Conservation (phyloP, 257 asterid species). For the Ballota nigra region DNA sequence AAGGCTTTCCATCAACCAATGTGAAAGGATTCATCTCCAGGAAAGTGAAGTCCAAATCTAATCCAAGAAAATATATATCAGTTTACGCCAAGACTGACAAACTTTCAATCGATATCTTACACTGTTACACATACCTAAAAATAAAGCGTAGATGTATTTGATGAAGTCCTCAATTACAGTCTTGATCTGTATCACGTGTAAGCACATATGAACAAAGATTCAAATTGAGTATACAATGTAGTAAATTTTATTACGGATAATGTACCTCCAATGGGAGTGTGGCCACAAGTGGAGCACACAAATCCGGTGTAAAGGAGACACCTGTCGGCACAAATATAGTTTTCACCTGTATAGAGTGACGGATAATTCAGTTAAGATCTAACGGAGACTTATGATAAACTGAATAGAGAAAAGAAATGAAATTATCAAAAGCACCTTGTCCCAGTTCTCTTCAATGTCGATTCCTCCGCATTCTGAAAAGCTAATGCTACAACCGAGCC, state of each 20-base stretch:
- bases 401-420: neutral
- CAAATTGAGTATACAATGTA: neutral
- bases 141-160: constrained; percentile 55
- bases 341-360: constrained; percentile 54
- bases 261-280: constrained; percentile 91
- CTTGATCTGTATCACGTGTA: constrained; percentile 53
- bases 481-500: constrained; percentile 94
- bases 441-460: constrained; percentile 98
- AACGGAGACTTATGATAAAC: neutral
- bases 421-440: constrained; percentile 49
- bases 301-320: constrained; percentile 57
- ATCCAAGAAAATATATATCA: neutral
- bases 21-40: constrained; percentile 98
- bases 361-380: neutral
- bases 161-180: constrained; percentile 78
- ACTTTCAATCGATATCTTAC: neutral
- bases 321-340: constrained; percentile 74
- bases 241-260: neutral
- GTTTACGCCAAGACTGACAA: constrained; percentile 8
- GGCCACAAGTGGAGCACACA: constrained; percentile 94
- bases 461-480: constrained; percentile 96
- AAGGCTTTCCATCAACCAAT: constrained; percentile 87
- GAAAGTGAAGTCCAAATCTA: constrained; percentile 94
- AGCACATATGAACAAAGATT: neutral
- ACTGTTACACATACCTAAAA: constrained; percentile 47